phyloP scores from a whole-genome alignment of 768 basidiomycete species.

The Auriscalpium orientale region DNA sequence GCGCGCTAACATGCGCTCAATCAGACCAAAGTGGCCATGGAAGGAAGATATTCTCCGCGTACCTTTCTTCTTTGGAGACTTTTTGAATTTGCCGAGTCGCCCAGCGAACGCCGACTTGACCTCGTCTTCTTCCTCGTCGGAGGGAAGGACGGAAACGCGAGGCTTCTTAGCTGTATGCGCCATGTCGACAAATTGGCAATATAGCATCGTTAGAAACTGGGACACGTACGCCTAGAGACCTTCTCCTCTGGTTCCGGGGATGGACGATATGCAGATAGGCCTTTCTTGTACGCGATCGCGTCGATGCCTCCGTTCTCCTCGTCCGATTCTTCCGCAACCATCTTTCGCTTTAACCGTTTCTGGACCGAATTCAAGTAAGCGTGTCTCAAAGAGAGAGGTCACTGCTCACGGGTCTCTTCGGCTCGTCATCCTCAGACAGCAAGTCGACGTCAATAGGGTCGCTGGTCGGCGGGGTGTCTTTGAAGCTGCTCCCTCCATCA shows the following conservation, averaged over 20 bases:
- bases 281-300: conserved; percentile 1
- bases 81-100: conserved; percentile 56
- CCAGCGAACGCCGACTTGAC: conserved; percentile 44
- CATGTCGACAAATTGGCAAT: neutral
- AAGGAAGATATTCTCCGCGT: conserved; percentile 9
- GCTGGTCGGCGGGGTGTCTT: conserved; percentile 68
- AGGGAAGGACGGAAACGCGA: conserved; percentile 41
- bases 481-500: conserved; percentile 38
- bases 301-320: conserved; percentile 34
- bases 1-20: conserved; percentile 24
- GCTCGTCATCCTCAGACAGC: conserved; percentile 43
- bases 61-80: conserved; percentile 53
- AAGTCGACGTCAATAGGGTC: conserved; percentile 57
- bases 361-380: neutral
- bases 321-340: conserved; percentile 62
- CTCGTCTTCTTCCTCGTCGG: conserved; percentile 41
- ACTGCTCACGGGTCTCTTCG: neutral
- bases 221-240: neutral
- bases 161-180: conserved; percentile 52
- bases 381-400: neutral
- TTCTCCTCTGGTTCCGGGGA: conserved; percentile 6
- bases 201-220: neutral
- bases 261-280: conserved; percentile 12
- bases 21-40: neutral
- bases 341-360: conserved; percentile 52